phyloP scores from a whole-genome alignment of 768 basidiomycete species.

The Heimioporus sp. region DNA sequence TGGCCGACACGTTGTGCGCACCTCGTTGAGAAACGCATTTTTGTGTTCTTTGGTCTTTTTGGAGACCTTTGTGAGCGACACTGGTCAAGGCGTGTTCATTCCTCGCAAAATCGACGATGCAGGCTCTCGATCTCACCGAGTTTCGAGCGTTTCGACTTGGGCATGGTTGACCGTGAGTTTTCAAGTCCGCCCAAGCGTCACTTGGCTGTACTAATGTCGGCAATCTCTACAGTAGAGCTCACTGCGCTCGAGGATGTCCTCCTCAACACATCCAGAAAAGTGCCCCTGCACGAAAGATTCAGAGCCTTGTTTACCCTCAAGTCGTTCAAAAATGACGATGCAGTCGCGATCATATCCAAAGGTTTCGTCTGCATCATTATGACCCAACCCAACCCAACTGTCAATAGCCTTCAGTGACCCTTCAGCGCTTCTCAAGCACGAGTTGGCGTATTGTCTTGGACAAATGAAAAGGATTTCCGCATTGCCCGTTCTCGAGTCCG shows the following conservation, averaged over 20 bases:
- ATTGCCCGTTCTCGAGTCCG: conserved; percentile 73
- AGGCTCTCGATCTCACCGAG: conserved; percentile 55
- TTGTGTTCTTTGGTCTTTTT: conserved; percentile 95
- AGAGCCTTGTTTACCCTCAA: conserved; percentile 92
- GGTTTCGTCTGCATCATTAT: conserved; percentile 43
- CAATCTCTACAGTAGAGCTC: conserved; percentile 53
- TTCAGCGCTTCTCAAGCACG: conserved; percentile 92
- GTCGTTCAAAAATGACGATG: conserved; percentile 72
- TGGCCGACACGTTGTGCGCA: conserved; percentile 32
- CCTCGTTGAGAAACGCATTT: conserved; percentile 76
- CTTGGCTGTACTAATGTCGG: conserved; percentile 24
- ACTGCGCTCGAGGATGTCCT: conserved; percentile 67
- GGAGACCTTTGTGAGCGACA: conserved; percentile 90
- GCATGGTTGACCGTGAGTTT: conserved; percentile 55
- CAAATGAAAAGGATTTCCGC: conserved; percentile 79
- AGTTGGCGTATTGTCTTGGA: conserved; percentile 95
- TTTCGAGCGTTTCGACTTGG: conserved; percentile 86
- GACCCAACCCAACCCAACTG: not conserved
- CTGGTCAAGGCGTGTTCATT: conserved; percentile 38
- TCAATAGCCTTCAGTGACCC: conserved; percentile 75
- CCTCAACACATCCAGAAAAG: conserved; percentile 70
- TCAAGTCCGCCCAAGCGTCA: conserved; percentile 46
- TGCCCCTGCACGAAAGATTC: conserved; percentile 84
- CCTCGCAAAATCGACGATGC: not conserved
- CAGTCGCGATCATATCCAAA: conserved; percentile 81